Evolutionary conservation across 352 stramenopile species (phyloP).

Genomic region (Pythium dissimile): DNA sequence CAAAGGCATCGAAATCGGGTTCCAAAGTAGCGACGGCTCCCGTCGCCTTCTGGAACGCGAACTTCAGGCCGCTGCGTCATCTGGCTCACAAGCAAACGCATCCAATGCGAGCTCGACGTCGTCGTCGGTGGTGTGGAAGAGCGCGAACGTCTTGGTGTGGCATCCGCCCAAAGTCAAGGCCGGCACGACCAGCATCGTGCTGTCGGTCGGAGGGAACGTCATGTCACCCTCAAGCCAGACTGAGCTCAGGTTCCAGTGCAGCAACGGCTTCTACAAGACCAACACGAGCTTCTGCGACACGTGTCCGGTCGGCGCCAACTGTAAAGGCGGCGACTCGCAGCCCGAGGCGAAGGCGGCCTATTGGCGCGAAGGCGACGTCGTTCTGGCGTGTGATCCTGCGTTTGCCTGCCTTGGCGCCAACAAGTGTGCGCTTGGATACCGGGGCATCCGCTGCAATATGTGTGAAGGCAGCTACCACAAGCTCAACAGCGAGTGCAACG

Average conservation of each 20-base stretch:
- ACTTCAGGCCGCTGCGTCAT: not conserved
- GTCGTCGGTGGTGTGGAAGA: constrained; percentile 46
- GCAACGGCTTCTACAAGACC: constrained; percentile 48
- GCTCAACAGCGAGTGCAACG: constrained; percentile 54
- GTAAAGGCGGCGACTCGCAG: constrained; percentile 42
- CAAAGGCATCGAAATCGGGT: constrained; percentile 46
- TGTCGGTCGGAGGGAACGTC: constrained; percentile 56
- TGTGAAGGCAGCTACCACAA: constrained; percentile 53
- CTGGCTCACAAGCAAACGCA: not conserved
- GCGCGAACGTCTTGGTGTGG: constrained; percentile 43
- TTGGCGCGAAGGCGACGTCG: constrained; percentile 51
- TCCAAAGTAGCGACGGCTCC: constrained; percentile 17
- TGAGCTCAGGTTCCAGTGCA: constrained; percentile 63
- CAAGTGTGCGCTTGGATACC: constrained; percentile 42
- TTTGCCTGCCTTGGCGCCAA: constrained; percentile 59
- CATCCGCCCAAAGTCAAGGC: constrained; percentile 56
- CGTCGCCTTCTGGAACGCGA: not conserved
- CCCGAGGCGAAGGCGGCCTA: constrained; percentile 46
- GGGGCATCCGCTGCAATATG: constrained; percentile 38
- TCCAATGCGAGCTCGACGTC: constrained; percentile 21
- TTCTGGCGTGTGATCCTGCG: constrained; percentile 49
- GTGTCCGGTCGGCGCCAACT: constrained; percentile 46
- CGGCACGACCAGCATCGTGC: constrained; percentile 43
- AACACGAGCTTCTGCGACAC: constrained; percentile 41
- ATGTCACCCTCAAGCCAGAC: constrained; percentile 58